Conservation (phyloP, 2,329 filamentous ascomycete genomes). For the Aspergillus neoniger region DNA sequence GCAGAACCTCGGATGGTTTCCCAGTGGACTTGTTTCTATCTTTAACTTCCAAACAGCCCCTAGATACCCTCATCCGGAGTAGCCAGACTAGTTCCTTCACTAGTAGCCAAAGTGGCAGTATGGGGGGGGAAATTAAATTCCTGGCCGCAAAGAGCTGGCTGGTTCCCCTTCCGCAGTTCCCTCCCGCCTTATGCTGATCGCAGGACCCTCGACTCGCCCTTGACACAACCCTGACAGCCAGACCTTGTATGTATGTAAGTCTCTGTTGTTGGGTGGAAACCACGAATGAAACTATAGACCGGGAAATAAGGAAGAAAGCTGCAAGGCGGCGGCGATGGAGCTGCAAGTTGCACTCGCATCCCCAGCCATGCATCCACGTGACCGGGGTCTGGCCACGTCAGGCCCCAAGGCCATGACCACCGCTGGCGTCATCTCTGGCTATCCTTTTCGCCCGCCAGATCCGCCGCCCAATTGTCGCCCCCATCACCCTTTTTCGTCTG, state of each 20-base stretch:
- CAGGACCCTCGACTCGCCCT: not conserved
- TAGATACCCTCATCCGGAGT: not conserved
- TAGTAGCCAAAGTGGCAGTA: not conserved
- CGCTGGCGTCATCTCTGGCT: not conserved
- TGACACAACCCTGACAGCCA: not conserved
- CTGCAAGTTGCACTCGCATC: not conserved
- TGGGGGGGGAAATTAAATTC: not conserved
- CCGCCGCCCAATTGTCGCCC: not conserved
- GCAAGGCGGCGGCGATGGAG: not conserved
- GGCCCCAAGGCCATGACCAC: not conserved
- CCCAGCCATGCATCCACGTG: not conserved
- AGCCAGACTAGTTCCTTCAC: not conserved
- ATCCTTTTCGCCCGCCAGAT: not conserved
- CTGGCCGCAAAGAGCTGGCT: not conserved
- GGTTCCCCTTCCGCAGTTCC: not conserved
- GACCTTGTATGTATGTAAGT: not conserved
- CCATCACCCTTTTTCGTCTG: no score
- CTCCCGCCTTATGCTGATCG: not conserved
- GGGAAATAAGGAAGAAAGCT: not conserved
- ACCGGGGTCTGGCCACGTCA: constrained; percentile 9
- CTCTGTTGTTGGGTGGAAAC: no score
- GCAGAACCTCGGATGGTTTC: constrained; percentile 7
- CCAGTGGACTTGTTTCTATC: constrained; percentile 16
- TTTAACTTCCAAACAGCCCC: constrained; percentile 6
- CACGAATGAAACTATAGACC: no score